Evolutionary conservation across 306 rosid genomes (phyloP), one percentile per base, ranked within the genome.

Genomic region (Cucurbita ficifolia): DNA sequence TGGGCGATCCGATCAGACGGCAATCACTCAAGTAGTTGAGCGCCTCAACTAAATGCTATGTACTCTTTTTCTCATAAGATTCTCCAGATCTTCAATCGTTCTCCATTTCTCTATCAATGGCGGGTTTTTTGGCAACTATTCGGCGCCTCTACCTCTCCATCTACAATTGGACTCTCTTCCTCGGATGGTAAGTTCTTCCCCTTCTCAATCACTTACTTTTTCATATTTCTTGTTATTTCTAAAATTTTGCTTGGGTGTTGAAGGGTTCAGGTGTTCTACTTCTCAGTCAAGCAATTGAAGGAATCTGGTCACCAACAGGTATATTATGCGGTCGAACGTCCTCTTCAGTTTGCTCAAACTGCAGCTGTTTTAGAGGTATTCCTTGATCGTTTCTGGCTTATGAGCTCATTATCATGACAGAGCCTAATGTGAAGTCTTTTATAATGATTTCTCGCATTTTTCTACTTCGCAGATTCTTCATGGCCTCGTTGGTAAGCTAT

Each of bases 401-500:
- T 46, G 42, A 67, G 42, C 24, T 69, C 21, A 48, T 48, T 67
- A 3, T 24, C 21, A 2, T 16, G 3, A 5, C 7, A 21, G 11
- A 10, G 36, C 72, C 45, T 42, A 10, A 42, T 10, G 0, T 40
- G 40, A 68, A 45, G 3, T 68, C 19, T 5, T 68, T 68, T 68
- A 0, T 67, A 43, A 46, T 46, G 5, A 52, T 7, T 56, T 74
- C 75, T 24, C 35, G 13, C 17, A 24, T n/a, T 56, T 54, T 57
- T 35, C 64, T 76, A 51, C 35, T 40, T 73, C 59, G 55, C 83
- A 92, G 99, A 85, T 94, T 82, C 80, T 91, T 78, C 99, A 94
- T 79, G 89, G 95, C 48, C 86, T 94, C 70, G 74, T 91, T 5
- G 98, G 98, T 94, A 77, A 86, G 98, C 85, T 76, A 60, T 74